Base-by-base conservation (phyloP, 768 basidiomycete genomes). In the Lactifluus subvellereus region DNA sequence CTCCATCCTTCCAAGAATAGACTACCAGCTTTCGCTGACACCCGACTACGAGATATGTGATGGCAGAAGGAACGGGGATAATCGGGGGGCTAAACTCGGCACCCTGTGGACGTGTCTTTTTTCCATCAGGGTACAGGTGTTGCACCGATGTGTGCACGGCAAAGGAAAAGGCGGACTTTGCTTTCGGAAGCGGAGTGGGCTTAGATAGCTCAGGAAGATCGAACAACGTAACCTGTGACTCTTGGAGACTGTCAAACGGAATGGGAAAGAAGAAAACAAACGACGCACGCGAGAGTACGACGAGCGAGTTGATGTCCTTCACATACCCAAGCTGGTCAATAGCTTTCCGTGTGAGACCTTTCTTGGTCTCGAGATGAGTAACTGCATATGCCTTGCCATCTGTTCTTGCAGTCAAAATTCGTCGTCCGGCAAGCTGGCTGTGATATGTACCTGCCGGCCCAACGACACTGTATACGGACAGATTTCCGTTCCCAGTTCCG, bases 281-380 rank as follows among this genome's bases (percentile, higher is more conserved):
- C 38, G 48, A 45, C 80, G 62, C 70, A 93, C 95, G 95, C 30
- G 91, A 89, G 4, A 98, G 80, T 5, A 90, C 78, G 3, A 92
- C 86, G 27, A 99, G 77, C 4, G 91, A 89, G 69, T 92, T 88
- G n/a, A 91, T 82, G 68, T 93, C 90, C 65, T 86, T 86, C 66
- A 98, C 81, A 57, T 86, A 88, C 0, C 87, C 91, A 3, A 99
- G 77, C 71, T 95, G 93, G 59, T 98, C 96, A 48, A 99, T 89
- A 14, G 89, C 78, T 69, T 80, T 84, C 67, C 83, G 77, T 32
- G 84, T 79, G 38, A 93, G 71, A 13, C 74, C 77, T 69, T 86
- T 87, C 82, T 81, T 91, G 35, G 80, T 79, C 69, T 91, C 89
- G 4, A 86, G 75, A 1, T 84, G 73, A 43, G 78, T 76, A 0